Evolutionary conservation across 78 protist genomes (phyloP), one percentile per base, ranked within the genome.

Genomic region (Dictyostelium discoideum): DNA sequence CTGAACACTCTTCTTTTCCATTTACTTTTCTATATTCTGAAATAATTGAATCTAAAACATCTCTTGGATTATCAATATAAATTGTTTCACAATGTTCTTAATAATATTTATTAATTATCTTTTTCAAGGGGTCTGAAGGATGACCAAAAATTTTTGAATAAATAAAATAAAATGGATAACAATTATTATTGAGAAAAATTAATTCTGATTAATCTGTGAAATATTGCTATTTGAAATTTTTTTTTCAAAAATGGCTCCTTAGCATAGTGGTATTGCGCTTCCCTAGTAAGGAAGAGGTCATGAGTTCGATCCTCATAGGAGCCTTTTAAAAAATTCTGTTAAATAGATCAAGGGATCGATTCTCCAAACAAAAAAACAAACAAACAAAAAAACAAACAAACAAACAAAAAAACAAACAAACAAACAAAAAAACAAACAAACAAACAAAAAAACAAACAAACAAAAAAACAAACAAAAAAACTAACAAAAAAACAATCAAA

Each of bases 201-300:
- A n/a, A n/a, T n/a, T n/a, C n/a, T n/a, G n/a, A n/a, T n/a, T n/a
- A n/a, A n/a, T n/a, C n/a, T n/a, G n/a, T n/a, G n/a, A n/a, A n/a
- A n/a, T n/a, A n/a, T n/a, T n/a, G n/a, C n/a, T n/a, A n/a, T n/a
- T n/a, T n/a, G n/a, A n/a, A n/a, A n/a, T n/a, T n/a, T n/a, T n/a
- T n/a, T n/a, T n/a, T n/a, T n/a, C n/a, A n/a, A n/a, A n/a, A n/a
- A 32, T 32, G 81, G 81, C 81, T 74, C 81, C 81, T 37, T 80
- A 80, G 85, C 85, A 80, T 80, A 80, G 85, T 80, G 85, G 85
- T 80, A 80, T 80, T 80, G 85, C 85, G 85, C 85, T 48, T 80
- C 85, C 69, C 85, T 80, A 48, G 85, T 80, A 80, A 80, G 69
- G 85, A 80, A 48, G 85, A 80, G 85, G 85, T 80, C 85, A 26